phyloP scores from a whole-genome alignment of 106 monocot species.

The Alisma plantagoaquatica region DNA sequence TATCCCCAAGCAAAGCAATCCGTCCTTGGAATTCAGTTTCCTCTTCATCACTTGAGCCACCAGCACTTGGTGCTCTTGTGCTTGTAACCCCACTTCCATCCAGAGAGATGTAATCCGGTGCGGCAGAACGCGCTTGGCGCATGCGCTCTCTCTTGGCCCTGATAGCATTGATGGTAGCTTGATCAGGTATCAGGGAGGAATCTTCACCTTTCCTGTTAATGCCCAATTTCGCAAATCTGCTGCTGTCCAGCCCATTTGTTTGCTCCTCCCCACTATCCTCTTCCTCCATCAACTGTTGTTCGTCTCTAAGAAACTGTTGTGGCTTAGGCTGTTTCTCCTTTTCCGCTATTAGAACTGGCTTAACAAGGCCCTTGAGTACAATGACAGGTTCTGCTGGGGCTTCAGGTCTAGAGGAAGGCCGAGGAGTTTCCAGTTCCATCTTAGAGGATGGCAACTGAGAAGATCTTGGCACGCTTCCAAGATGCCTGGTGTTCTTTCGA shows the following conservation, averaged over 20 bases:
- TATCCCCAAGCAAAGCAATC: conserved; percentile 56
- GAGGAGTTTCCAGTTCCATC: no score
- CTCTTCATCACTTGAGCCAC: conserved; percentile 83
- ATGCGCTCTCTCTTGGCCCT: conserved; percentile 67
- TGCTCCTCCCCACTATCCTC: conserved; percentile 15
- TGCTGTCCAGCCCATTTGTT: no score
- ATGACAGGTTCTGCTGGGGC: conserved; percentile 39
- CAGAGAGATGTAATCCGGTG: conserved; percentile 76
- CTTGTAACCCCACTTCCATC: conserved; percentile 47
- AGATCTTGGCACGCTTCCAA: no score
- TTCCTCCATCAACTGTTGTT: no score
- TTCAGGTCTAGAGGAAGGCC: conserved; percentile 15
- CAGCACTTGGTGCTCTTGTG: conserved; percentile 15
- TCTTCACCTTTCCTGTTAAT: conserved; percentile 26
- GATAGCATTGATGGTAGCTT: conserved; percentile 71
- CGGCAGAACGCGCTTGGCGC: conserved; percentile 37
- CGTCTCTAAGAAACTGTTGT: no score
- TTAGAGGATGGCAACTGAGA: no score
- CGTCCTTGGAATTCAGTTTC: conserved; percentile 59
- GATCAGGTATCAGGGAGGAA: conserved; percentile 51
- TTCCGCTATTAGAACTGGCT: conserved; percentile 24
- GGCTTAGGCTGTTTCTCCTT: no score
- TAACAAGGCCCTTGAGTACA: conserved; percentile 75
- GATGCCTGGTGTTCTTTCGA: conserved; percentile 83
- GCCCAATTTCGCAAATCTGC: conserved; percentile 25